These are phyloP conservation scores for Porcisia hertigi DNA, from an alignment of 208 protist species.

Conservation along the genomic window DNA sequence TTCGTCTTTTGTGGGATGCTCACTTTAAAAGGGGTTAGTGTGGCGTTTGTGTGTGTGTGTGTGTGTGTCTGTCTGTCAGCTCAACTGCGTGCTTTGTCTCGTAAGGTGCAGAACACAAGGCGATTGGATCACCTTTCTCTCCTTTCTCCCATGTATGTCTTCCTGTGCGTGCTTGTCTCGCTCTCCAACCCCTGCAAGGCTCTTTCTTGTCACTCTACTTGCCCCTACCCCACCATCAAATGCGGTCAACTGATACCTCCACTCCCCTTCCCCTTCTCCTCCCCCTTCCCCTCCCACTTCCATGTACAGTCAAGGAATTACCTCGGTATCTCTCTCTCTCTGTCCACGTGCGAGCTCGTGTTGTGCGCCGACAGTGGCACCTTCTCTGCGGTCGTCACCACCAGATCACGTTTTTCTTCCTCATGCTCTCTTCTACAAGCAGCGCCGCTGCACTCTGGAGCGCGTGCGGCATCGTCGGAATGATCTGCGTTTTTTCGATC, in stretches of 20 bases:
- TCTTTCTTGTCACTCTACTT: neutral
- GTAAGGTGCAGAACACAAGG: neutral
- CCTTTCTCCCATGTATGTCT: neutral
- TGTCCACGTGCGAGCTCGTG: neutral
- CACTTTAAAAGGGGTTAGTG: too few species aligned
- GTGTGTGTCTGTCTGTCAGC: neutral
- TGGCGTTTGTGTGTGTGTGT: too few species aligned
- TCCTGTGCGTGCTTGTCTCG: neutral
- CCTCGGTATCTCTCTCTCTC: neutral
- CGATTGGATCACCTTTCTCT: neutral
- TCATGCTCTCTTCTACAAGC: constrained; percentile 1
- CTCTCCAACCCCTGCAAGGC: neutral
- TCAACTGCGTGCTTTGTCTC: neutral
- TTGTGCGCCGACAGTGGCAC: neutral
- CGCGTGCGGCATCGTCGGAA: neutral
- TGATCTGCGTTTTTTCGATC: neutral
- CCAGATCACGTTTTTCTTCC: neutral
- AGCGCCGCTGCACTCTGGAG: constrained; percentile 2
- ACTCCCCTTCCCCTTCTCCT: neutral
- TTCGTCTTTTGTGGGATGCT: neutral
- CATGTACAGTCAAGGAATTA: too few species aligned
- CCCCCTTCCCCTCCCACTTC: neutral
- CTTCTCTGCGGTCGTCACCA: neutral
- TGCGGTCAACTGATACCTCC: neutral
- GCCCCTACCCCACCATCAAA: neutral